Evolutionary conservation across 345 rosid genomes (phyloP), one percentile per base, ranked within the genome.

Genomic region (Pistacia atlantica): DNA sequence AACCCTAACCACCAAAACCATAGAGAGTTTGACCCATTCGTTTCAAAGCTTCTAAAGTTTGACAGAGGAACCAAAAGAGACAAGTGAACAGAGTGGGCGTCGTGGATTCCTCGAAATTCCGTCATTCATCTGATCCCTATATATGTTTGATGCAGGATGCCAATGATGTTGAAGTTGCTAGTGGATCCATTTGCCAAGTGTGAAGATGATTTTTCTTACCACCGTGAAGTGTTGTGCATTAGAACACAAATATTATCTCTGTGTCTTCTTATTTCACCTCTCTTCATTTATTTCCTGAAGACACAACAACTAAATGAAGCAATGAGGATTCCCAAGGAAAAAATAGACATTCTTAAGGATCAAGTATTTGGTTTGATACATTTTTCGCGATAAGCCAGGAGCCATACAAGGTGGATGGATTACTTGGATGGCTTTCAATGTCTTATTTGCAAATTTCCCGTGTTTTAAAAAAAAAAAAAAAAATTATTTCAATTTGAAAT

Each of bases 281-380:
- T 67, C 54, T 65, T 64, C 52, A 66, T 74, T 38, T 77, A 72
- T 83, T 59, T 78, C 61, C 75, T 85, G 18, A 75, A 95, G 98
- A 83, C 95, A 57, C 90, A 87, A 73, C 93, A 84, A 77, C 74
- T 91, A 80, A 96, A 90, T 83, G 98, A 90, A 70, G 83, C 86
- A 67, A 82, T 87, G 67, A 91, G 97, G 84, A 91, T 95, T 79
- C 81, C 98, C 28, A 95, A 95, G 79, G 92, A 83, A 84, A 91
- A 93, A 65, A 86, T 93, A 61, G 96, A 89, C 69, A 85, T 92
- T 77, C 90, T 95, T 13, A 95, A 84, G 89, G 93, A 89, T 54
- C 98, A 91, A 93, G 98, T 93, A 77, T 95, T 95, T 63, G 99
- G 94, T 45, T 95, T 80, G 99, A 95, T 80, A 93, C 97, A 13